Conservation (phyloP, 2,329 filamentous ascomycete species). For the Ramularia collo-cygni region DNA sequence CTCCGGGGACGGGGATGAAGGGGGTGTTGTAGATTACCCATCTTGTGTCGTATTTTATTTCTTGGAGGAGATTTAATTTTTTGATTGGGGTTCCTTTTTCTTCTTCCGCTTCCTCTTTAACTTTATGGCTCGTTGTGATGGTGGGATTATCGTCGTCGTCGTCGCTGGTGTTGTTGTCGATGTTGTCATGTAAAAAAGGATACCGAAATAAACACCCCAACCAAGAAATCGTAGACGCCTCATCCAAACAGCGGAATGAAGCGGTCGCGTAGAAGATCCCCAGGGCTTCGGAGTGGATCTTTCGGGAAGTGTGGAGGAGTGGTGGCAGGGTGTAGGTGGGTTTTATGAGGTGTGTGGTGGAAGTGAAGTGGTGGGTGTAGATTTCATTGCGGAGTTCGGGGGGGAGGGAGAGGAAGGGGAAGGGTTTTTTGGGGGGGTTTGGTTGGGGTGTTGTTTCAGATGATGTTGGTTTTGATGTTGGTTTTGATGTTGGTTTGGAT, state of each 20-base stretch:
- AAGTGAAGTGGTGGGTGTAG: constrained; percentile 11
- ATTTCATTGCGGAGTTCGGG: constrained; percentile 17
- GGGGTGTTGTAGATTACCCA: constrained; percentile 17
- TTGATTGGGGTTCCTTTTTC: no score
- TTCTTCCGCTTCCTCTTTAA: no score
- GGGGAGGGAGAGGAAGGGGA: constrained; percentile 11
- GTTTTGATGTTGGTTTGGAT: no score
- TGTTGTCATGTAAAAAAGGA: no score
- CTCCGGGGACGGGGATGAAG: constrained; percentile 13
- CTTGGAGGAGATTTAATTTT: constrained; percentile 5
- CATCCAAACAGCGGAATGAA: constrained; percentile 16
- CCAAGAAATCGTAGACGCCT: constrained; percentile 12
- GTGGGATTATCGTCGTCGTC: no score
- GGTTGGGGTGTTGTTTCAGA: not conserved
- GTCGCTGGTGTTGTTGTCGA: no score
- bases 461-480: no score
- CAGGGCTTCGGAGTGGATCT: constrained; percentile 12
- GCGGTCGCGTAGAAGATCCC: constrained; percentile 7
- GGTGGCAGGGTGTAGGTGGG: constrained; percentile 13
- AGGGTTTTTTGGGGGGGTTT: not conserved
- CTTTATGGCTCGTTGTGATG: no score
- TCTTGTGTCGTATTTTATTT: constrained; percentile 15
- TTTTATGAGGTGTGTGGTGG: constrained; percentile 9
- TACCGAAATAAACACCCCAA: constrained; percentile 7
- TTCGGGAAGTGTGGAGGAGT: constrained; percentile 9